Conservation (phyloP, 164 flowering plant species). For the Euptelea pleiosperma region DNA sequence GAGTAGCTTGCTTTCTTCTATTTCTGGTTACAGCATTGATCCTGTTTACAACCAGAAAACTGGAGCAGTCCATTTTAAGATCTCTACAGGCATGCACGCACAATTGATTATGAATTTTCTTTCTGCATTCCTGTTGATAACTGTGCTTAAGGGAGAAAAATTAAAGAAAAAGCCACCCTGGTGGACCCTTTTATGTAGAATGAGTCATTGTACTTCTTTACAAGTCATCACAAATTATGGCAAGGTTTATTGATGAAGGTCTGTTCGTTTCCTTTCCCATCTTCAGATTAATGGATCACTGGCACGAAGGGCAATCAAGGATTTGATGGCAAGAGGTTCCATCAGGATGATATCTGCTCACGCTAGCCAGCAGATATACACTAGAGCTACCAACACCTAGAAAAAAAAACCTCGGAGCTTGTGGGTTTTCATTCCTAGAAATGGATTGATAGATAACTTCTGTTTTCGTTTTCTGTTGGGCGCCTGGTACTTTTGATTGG, state of each 20-base stretch:
- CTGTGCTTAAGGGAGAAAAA: too few species aligned
- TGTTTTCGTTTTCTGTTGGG: not conserved
- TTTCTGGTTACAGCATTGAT: too few species aligned
- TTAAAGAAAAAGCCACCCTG: too few species aligned
- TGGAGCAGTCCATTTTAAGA: too few species aligned
- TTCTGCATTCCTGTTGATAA: too few species aligned
- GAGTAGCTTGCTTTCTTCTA: too few species aligned
- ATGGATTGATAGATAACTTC: not conserved
- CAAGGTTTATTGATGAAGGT: conserved; percentile 1
- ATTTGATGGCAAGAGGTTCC: conserved; percentile 28
- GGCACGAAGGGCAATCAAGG: conserved; percentile 35
- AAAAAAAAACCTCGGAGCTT: not conserved
- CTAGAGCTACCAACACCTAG: conserved; percentile 36
- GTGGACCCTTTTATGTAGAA: too few species aligned
- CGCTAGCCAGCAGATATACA: conserved; percentile 34
- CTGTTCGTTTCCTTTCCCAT: not conserved
- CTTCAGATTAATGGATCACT: conserved; percentile 30
- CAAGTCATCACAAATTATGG: not conserved
- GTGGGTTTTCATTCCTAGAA: not conserved
- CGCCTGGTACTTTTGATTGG: not conserved
- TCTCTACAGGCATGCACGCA: too few species aligned
- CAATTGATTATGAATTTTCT: too few species aligned
- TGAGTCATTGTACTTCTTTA: too few species aligned
- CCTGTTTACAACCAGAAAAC: too few species aligned
- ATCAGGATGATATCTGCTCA: conserved; percentile 35